Evolutionary conservation across 768 basidiomycete species (phyloP).

Genomic region (Neoboletus subvelutipes): DNA sequence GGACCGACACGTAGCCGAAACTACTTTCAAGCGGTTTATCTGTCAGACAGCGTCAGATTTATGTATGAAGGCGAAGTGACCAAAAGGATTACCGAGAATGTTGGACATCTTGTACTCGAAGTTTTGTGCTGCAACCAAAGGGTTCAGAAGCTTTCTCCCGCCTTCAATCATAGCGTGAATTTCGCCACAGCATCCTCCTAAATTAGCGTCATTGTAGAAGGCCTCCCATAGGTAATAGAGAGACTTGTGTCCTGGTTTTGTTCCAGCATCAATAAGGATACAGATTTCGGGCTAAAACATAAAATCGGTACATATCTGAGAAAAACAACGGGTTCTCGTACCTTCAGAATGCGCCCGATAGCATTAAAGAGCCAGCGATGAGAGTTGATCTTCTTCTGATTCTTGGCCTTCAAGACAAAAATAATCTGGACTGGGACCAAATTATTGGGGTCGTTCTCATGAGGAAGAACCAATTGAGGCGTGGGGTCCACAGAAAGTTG

Average conservation of each 20-base stretch:
- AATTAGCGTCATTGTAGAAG: conserved; percentile 74
- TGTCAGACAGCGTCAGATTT: conserved; percentile 26
- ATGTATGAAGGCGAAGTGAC: background rate
- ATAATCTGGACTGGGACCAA: conserved; percentile 92
- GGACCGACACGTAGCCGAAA: conserved; percentile 93
- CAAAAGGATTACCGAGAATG: conserved; percentile 64
- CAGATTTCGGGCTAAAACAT: conserved; percentile 77
- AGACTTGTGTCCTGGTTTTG: conserved; percentile 94
- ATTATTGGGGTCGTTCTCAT: conserved; percentile 87
- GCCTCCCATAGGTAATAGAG: conserved; percentile 96
- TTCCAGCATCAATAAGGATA: conserved; percentile 92
- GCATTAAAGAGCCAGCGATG: conserved; percentile 97
- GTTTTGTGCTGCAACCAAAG: conserved; percentile 91
- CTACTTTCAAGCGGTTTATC: conserved; percentile 95
- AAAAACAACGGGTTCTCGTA: conserved; percentile 29
- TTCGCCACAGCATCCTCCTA: conserved; percentile 91
- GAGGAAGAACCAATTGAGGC: conserved; percentile 88
- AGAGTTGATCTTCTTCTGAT: conserved; percentile 94
- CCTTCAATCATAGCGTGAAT: conserved; percentile 97
- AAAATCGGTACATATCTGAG: background rate
- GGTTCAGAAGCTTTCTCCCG: conserved; percentile 88
- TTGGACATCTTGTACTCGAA: conserved; percentile 99
- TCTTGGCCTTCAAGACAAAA: conserved; percentile 88
- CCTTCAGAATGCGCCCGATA: conserved; percentile 78
- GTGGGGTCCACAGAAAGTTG: conserved; percentile 91